phyloP scores from a whole-genome alignment of 164 flowering plant genomes.

The Akebia trifoliata region DNA sequence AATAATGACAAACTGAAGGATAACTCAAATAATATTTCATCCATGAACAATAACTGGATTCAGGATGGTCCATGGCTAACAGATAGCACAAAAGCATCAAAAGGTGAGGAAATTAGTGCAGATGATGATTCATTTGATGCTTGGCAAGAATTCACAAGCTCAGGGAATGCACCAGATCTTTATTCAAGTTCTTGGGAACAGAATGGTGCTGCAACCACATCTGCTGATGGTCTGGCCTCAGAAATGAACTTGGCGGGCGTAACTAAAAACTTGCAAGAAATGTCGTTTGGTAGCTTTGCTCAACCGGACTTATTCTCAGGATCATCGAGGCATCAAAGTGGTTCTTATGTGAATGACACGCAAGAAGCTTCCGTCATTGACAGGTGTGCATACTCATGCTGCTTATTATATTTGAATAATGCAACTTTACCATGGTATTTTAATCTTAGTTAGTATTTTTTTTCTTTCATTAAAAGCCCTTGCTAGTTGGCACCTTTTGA shows the following conservation, averaged over 20 bases:
- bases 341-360: conserved; percentile 15
- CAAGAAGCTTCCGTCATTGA: conserved; percentile 25
- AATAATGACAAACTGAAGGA: conserved; percentile 6
- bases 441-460: too few relatives aligned
- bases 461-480: too few relatives aligned
- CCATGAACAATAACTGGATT: conserved; percentile 21
- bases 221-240: conserved; percentile 21
- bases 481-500: too few relatives aligned
- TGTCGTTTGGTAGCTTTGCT: conserved; percentile 29
- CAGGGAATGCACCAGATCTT: conserved; percentile 22
- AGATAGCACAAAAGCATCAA: conserved; percentile 11
- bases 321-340: conserved; percentile 20
- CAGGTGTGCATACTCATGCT: conserved; percentile 31
- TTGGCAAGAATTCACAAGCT: conserved; percentile 52
- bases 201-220: conserved; percentile 7
- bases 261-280: conserved; percentile 17
- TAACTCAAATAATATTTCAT: conserved; percentile 14
- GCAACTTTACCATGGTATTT: too few relatives aligned
- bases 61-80: conserved; percentile 28
- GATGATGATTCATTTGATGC: conserved; percentile 33
- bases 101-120: conserved; percentile 12
- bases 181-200: conserved; percentile 18
- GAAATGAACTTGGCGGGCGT: conserved; percentile 24
- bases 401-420: neutral
- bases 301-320: conserved; percentile 32